These are phyloP conservation scores for Aspergillus alliaceus DNA, from an alignment of 2,329 filamentous ascomycete species.

Conservation along the genomic window DNA sequence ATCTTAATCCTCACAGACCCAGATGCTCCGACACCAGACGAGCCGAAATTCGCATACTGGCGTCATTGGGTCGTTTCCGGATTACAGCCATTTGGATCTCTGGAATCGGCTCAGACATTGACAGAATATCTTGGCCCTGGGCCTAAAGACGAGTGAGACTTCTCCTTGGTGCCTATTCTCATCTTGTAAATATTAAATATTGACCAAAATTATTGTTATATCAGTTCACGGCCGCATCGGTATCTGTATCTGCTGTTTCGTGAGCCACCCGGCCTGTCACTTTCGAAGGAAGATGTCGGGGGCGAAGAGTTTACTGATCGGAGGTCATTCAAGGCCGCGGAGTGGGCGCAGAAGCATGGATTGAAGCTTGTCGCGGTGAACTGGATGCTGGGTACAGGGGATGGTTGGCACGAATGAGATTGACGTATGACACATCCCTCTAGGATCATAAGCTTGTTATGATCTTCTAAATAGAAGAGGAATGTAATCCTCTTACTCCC, in stretches of 20 bases:
- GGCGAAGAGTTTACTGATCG: constrained; percentile 17
- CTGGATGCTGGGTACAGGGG: constrained; percentile 19
- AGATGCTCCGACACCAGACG: constrained; percentile 17
- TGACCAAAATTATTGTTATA: neutral
- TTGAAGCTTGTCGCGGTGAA: constrained; percentile 15
- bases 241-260: constrained; percentile 17
- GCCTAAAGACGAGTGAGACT: constrained; percentile 19
- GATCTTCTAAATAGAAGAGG: too few relatives aligned
- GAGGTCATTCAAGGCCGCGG: constrained; percentile 13
- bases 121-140: constrained; percentile 19
- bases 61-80: constrained; percentile 17
- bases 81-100: neutral
- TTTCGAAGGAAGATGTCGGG: constrained; percentile 13
- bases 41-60: constrained; percentile 20
- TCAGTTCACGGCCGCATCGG: constrained; percentile 14
- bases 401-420: constrained; percentile 13
- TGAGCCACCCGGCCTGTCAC: constrained; percentile 5
- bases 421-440: too few relatives aligned
- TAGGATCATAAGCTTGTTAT: too few relatives aligned
- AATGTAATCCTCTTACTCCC: too few relatives aligned
- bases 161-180: too few relatives aligned
- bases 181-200: too few relatives aligned
- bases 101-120: neutral
- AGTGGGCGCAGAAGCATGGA: constrained; percentile 10
- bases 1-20: constrained; percentile 17